Percentiles rank a stretch among this genome's conserved stretches.
Conservation (phyloP, 1,284 basidiomycete species). For the Tylopilus sp. region DNA sequence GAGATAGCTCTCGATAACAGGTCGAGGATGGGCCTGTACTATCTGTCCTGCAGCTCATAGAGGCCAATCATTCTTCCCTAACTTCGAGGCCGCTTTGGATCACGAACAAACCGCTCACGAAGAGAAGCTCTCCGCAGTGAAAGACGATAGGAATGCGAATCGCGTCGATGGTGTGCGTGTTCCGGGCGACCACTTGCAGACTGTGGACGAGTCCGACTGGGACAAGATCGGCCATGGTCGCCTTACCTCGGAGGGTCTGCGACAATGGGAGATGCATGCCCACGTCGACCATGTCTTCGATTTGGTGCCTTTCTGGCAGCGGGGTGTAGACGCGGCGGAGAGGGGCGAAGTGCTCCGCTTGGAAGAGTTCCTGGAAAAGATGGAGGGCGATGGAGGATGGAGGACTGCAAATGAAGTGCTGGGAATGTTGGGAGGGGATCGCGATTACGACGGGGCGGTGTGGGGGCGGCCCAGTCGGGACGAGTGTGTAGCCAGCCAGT, state of each 20-base stretch:
- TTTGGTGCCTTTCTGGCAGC: conserved; percentile 54
- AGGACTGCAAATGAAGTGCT: conserved; percentile 28
- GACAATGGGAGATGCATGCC: conserved; percentile 49
- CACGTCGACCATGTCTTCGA: conserved; percentile 45
- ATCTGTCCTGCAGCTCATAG: conserved; percentile 13
- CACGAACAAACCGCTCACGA: conserved; percentile 22
- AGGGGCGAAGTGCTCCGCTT: conserved; percentile 44
- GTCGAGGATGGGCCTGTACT: conserved; percentile 25
- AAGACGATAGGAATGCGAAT: conserved; percentile 17
- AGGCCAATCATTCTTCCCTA: conserved; percentile 16
- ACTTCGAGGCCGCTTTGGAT: conserved; percentile 18
- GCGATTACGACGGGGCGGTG: conserved; percentile 4
- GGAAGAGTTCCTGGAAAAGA: conserved; percentile 48
- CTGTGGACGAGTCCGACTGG: conserved; percentile 19
- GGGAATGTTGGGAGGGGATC: conserved; percentile 18
- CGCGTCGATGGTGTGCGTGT: background rate
- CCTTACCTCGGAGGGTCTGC: conserved; percentile 40
- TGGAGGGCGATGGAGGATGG: conserved; percentile 34
- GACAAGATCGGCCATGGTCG: conserved; percentile 23
- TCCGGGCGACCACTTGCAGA: conserved; percentile 7
- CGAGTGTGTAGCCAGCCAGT: conserved; percentile 10
- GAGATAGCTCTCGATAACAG: conserved; percentile 8
- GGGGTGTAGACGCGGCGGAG: conserved; percentile 49
- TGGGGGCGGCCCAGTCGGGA: conserved; percentile 12
- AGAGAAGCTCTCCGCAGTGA: conserved; percentile 20